Evolutionary conservation across 176 grass and related monocot genomes (phyloP), one percentile per base, ranked within the genome.

Genomic region (Alopecurus myosuroides): DNA sequence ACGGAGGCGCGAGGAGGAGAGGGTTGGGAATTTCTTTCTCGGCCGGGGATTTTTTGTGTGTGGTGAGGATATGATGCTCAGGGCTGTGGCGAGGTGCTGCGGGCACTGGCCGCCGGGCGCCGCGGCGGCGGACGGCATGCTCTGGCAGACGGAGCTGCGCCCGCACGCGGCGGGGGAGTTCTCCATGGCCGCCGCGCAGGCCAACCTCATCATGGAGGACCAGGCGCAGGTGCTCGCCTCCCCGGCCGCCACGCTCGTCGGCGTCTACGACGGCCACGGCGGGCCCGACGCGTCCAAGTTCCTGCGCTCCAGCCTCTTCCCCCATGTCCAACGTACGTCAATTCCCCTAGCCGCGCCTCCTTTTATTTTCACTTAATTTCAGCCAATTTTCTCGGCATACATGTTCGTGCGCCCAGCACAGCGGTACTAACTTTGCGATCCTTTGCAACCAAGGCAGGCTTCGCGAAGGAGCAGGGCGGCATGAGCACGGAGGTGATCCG

Each of bases 141-240:
- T 97, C 40, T 97, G 95, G 95, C 90, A 97, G 74, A 60, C 88
- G 81, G 92, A 97, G 79, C 90, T 97, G 57, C 86, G 86, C 55
- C 95, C 92, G 53, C 95, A 97, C 77, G 90, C 90, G 42, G 81
- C 88, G 4, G 95, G 95, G 22, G 95, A 97, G 89, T 97, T 97
- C 92, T 97, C 95, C 36, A 97, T 97, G 71, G 95, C 95, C 23
- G 92, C 89, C 19, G 95, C 91, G 42, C 95, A 97, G 82, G 95
- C 95, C 11, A 97, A 97, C 74, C 18, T 88, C 17, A 5, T 66
- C 66, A 87, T 97, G 81, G 95, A 97, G 86, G 95, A 97, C 82
- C 95, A 97, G 85, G 95, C 86, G 22, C 95, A 97, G 92, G 92
- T 97, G 68, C 88, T 97, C 30, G 87, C 95, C n/a, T 93, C 92